These are phyloP conservation scores for Tricholoma sp. DNA, from an alignment of 768 basidiomycete species.

Conservation along the genomic window DNA sequence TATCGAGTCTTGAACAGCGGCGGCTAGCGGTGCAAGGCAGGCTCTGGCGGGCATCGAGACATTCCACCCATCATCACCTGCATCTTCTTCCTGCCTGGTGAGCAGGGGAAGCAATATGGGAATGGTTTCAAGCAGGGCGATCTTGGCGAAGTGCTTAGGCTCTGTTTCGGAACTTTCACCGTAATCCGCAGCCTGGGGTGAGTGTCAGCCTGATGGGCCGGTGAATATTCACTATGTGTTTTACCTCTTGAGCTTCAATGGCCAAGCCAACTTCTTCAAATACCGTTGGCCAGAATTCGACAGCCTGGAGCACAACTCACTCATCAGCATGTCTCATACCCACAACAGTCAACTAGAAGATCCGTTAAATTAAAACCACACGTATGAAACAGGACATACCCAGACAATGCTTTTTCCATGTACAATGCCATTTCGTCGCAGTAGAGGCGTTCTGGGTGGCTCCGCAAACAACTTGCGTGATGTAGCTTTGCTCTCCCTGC, in stretches of 20 bases:
- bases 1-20: constrained; percentile 85
- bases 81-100: constrained; percentile 92
- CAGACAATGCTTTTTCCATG: constrained; percentile 98
- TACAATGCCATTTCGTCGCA: constrained; percentile 99
- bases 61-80: constrained; percentile 98
- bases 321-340: constrained; percentile 96
- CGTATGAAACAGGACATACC: constrained; percentile 43
- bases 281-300: constrained; percentile 99
- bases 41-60: constrained; percentile 97
- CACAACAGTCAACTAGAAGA: constrained; percentile 81
- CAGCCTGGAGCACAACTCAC: constrained; percentile 88
- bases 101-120: constrained; percentile 88
- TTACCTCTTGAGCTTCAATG: constrained; percentile 87
- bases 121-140: constrained; percentile 90
- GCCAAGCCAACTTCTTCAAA: constrained; percentile 95
- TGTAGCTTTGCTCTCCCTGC: constrained; percentile 98
- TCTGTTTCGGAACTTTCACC: constrained; percentile 83
- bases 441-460: constrained; percentile 93
- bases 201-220: constrained; percentile 5
- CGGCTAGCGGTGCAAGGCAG: constrained; percentile 82
- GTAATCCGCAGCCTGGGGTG: constrained; percentile 74
- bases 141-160: constrained; percentile 88
- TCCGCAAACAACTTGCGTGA: constrained; percentile 99
- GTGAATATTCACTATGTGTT: background rate
- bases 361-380: constrained; percentile 11